phyloP scores from a whole-genome alignment of 1,284 basidiomycete genomes.

The Cryptococcus sp. region DNA sequence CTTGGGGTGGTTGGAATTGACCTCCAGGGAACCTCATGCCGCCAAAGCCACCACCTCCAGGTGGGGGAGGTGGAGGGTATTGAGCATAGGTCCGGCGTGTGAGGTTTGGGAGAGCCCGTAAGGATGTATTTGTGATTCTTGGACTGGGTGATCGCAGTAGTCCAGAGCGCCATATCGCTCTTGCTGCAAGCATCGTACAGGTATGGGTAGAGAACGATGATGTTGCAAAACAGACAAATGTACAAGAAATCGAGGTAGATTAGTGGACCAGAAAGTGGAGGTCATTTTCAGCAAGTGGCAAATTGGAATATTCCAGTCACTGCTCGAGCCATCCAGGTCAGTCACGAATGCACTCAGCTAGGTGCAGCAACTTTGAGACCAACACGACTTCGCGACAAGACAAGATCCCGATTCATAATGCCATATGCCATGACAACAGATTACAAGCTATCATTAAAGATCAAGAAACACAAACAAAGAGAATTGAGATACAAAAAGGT shows the following conservation, averaged over 20 bases:
- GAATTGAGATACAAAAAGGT: too few species aligned
- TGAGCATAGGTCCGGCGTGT: constrained; percentile 23
- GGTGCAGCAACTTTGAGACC: too few species aligned
- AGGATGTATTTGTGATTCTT: background rate
- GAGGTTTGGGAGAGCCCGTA: background rate
- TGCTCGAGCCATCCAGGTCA: background rate
- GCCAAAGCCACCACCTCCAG: constrained; percentile 19
- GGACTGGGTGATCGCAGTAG: too few species aligned
- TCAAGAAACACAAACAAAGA: background rate
- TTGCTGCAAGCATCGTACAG: background rate
- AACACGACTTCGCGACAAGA: background rate
- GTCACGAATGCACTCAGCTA: background rate
- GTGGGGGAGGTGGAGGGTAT: constrained; percentile 18
- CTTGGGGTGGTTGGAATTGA: constrained; percentile 23
- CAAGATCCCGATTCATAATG: background rate
- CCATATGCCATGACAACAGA: background rate
- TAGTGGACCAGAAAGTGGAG: background rate
- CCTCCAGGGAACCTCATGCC: constrained; percentile 16
- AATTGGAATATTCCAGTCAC: background rate
- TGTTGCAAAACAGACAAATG: background rate
- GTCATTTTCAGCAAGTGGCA: background rate
- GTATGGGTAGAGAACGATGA: too few species aligned
- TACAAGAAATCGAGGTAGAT: background rate
- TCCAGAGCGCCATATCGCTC: background rate
- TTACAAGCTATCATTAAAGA: background rate